Evolutionary conservation across 1,284 basidiomycete species (phyloP).

Genomic region (Pascua guehoae): DNA sequence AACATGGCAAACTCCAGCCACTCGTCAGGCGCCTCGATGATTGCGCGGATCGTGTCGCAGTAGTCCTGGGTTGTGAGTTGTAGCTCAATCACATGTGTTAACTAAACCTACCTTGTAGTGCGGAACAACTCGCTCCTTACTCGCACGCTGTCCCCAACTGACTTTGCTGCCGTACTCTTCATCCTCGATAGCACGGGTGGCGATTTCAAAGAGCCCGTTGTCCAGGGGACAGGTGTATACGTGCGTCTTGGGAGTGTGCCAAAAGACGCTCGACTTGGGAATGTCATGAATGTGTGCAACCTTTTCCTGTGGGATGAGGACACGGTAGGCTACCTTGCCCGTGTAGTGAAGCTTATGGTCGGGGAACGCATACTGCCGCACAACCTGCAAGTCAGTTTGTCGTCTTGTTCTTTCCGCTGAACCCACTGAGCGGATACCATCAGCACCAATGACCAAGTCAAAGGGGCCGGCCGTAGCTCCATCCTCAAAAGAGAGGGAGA

Average conservation of each 20-base stretch:
- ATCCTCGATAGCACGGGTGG: conserved; percentile 19
- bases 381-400: background rate
- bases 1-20: conserved; percentile 37
- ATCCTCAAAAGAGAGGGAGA: conserved; percentile 25
- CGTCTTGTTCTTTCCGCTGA: no score
- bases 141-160: conserved; percentile 25
- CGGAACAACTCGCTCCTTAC: conserved; percentile 12
- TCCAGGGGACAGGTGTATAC: conserved; percentile 31
- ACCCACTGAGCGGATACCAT: conserved; percentile 31
- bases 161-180: conserved; percentile 24
- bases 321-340: conserved; percentile 31
- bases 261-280: conserved; percentile 21
- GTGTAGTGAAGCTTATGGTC: conserved; percentile 29
- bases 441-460: conserved; percentile 35
- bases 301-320: conserved; percentile 23
- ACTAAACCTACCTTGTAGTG: conserved; percentile 15
- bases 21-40: conserved; percentile 23
- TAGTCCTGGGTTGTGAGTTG: conserved; percentile 13
- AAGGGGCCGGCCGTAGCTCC: conserved; percentile 20
- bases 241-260: conserved; percentile 28
- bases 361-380: conserved; percentile 29
- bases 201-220: conserved; percentile 28
- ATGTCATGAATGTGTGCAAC: conserved; percentile 26
- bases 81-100: background rate
- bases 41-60: conserved; percentile 21